Evolutionary conservation across 176 grass and related monocot species (phyloP), one percentile per base, ranked within the genome.

Genomic region (Raddia guianensis): DNA sequence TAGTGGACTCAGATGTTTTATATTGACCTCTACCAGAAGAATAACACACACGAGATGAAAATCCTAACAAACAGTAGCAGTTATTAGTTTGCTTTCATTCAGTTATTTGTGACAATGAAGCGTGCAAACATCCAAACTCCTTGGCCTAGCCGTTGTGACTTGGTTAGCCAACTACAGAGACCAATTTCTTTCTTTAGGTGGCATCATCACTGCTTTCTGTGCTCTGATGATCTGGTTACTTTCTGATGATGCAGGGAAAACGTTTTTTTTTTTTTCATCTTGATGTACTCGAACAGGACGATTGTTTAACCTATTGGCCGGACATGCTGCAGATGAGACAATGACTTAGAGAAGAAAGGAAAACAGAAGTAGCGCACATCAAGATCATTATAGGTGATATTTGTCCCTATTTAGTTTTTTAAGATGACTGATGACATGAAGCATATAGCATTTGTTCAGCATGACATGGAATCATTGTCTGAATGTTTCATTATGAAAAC

Each of bases 161-260:
- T 84, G 12, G 46, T 74, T 58, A 68, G 74, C 51, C 74, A 52
- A 34, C 66, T 5, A 12, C 12, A 42, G 12, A 69, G 63, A 52
- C 20, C 45, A 3, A 46, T 73, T 77, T 65, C 2, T 84, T 75
- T 68, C 55, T 76, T 84, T 75, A 80, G 20, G 51, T 80, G 71
- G 45, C 43, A 16, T 51, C 32, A 18, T 12, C 1, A 75, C 37
- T 76, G 72, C 72, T 57, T 84, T 80, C 37, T 63, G 32, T 66
- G 43, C 47, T 50, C 11, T 78, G 59, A 73, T 73, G 53, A 66
- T 74, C 64, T 63, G 66, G 18, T 40, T 56, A 70, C 65, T 75
- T 71, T 85, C 55, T 51, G 55, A 85, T 89, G 35, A 71, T 18
- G 18, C 71, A 65, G 18, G 15, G 19, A 52, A n/a, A 46, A 70